Evolutionary conservation across 805 yeast genomes (phyloP).

Genomic region (Candida incommunis): DNA sequence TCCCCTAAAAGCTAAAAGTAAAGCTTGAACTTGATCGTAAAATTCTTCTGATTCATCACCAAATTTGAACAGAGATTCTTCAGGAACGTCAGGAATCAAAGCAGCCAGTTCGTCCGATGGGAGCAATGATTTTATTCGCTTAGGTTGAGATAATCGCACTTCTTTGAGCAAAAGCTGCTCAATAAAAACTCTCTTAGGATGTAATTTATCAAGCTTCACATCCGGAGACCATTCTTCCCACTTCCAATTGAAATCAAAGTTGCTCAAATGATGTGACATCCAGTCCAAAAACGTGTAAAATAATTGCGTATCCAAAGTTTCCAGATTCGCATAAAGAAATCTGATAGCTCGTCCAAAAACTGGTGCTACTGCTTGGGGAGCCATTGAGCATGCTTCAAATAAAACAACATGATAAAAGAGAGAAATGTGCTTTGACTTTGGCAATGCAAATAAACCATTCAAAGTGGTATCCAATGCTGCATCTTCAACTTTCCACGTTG

Average conservation of each 20-base stretch:
- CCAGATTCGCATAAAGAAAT: slow-evolving; percentile 57
- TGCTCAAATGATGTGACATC: slow-evolving; percentile 87
- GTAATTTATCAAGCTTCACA: slow-evolving; percentile 33
- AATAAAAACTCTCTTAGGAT: slow-evolving; percentile 63
- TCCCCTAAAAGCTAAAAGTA: slow-evolving; percentile 21
- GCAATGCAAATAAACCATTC: slow-evolving; percentile 63
- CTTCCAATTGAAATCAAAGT: slow-evolving; percentile 92
- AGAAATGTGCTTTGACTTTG: slow-evolving; percentile 46
- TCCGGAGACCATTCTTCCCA: slow-evolving; percentile 83
- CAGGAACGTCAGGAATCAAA: slow-evolving; percentile 26
- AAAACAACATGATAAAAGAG: slow-evolving; percentile 76
- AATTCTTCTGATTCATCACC: slow-evolving; percentile 22
- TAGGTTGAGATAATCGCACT: slow-evolving; percentile 63
- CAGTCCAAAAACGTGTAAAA: slow-evolving; percentile 66
- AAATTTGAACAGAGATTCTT: slow-evolving; percentile 27
- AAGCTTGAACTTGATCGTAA: slow-evolving; percentile 21
- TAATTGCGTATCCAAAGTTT: slow-evolving; percentile 60
- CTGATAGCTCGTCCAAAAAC: slow-evolving; percentile 88
- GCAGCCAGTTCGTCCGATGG: slow-evolving; percentile 37
- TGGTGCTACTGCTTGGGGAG: slow-evolving; percentile 78
- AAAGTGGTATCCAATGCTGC: slow-evolving; percentile 72
- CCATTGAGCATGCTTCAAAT: slow-evolving; percentile 74
- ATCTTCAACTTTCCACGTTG: slow-evolving; percentile 89
- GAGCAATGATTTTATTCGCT: slow-evolving; percentile 57
- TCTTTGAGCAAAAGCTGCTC: slow-evolving; percentile 74